Percentiles rank a stretch among this genome's conserved stretches.
These are phyloP conservation scores for Pseudomassariella vexata DNA, from an alignment of 2,329 filamentous ascomycete genomes.

Conservation along the genomic window DNA sequence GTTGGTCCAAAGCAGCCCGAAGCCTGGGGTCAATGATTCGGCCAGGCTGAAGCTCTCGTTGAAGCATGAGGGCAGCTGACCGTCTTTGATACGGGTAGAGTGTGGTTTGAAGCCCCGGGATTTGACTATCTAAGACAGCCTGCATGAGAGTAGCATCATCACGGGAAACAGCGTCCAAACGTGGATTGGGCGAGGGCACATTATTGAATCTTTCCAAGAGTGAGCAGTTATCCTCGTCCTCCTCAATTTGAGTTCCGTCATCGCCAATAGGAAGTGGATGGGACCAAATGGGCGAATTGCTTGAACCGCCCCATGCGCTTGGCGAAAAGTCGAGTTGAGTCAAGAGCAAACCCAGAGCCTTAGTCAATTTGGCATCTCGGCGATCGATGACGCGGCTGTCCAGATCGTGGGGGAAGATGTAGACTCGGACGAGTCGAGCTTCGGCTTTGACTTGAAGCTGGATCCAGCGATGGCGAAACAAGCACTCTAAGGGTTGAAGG, in stretches of 20 bases:
- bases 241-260: slow-evolving; percentile 16
- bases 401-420: slow-evolving; percentile 62
- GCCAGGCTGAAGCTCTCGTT: slow-evolving; percentile 64
- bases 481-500: slow-evolving; percentile 17
- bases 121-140: slow-evolving; percentile 44
- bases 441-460: slow-evolving; percentile 31
- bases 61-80: slow-evolving; percentile 78
- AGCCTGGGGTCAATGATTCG: slow-evolving; percentile 70
- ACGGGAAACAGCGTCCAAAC: slow-evolving; percentile 35
- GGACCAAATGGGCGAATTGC: slow-evolving; percentile 11
- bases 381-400: slow-evolving; percentile 47
- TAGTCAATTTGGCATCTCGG: slow-evolving; percentile 35
- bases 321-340: slow-evolving; percentile 48
- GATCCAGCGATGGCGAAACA: slow-evolving; percentile 36
- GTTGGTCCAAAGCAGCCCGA: slow-evolving; percentile 52
- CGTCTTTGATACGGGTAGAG: slow-evolving; percentile 76
- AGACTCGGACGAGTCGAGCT: slow-evolving; percentile 47
- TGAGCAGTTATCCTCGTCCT: slow-evolving; percentile 37
- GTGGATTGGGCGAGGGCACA: slow-evolving; percentile 61
- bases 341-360: slow-evolving; percentile 43
- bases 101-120: slow-evolving; percentile 55
- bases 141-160: slow-evolving; percentile 49
- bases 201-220: slow-evolving; percentile 69
- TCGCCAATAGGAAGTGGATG: slow-evolving; percentile 23
- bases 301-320: slow-evolving; percentile 47